Base-by-base conservation (phyloP, 768 basidiomycete species). In the Pisolithus orientalis region DNA sequence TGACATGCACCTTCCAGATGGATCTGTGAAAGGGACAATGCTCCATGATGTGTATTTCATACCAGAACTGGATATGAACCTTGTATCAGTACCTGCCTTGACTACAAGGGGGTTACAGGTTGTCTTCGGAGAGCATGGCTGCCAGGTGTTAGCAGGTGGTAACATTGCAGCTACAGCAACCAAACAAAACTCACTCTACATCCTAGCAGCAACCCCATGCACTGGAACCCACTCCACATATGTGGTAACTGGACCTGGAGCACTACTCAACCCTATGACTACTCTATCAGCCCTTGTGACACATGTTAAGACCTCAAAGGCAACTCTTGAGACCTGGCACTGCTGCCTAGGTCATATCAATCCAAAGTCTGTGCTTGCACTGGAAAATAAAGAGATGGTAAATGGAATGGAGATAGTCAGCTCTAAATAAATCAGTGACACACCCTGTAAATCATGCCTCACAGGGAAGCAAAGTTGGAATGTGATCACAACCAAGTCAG, bases 401-500 rank as follows among this genome's bases (percentile, higher is more conserved):
- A 56, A 6, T 6, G 31, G 51, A 0, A 49, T 56, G 51, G 42
- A 44, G 31, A 31, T 44, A 45, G 39, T n/a, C 17, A 39, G 46
- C 5, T 5, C 39, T n/a, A 48, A 10, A 24, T 42, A 29, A 1
- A 25, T 46, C 2, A 40, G 47, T 1, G 44, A 24, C 39, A 38
- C n/a, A 1, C 14, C 39, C 5, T 67, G 65, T 40, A 51, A 44
- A 32, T 37, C 56, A 3, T 63, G 64, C 51, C 54, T 64, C 11
- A 24, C 57, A 39, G 64, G 63, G 14, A 68, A 67, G 44, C 60
- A 65, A 37, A 21, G 57, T 0, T 49, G 51, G 6, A 38, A 51
- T 9, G 39, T 47, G 0, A 57, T 62, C 34, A 53, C 49, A 4
- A 54, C 56, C 17, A 6, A 49, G 31, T 55, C 58, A 4, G 40